Conservation (phyloP, 768 basidiomycete species). For the Leccinum sublutescens region DNA sequence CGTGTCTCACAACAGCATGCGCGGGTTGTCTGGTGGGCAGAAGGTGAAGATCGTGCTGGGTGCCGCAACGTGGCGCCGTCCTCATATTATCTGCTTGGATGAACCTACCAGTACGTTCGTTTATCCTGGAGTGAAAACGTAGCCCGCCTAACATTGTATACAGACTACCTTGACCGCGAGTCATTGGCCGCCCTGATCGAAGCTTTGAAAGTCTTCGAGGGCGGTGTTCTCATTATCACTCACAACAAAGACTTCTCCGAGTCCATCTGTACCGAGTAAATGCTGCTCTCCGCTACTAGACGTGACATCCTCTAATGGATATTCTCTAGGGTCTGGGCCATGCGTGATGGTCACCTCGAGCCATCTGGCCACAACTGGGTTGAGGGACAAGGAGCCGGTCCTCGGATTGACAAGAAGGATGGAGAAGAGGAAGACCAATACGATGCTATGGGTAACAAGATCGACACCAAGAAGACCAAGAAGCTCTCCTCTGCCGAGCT, state of each 20-base stretch:
- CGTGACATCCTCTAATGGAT: not conserved
- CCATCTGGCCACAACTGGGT: conserved; percentile 99
- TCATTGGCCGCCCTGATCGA: conserved; percentile 98
- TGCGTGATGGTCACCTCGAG: conserved; percentile 95
- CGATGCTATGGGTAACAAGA: conserved; percentile 99
- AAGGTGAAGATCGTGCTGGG: conserved; percentile 99
- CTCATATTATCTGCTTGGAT: conserved; percentile 95
- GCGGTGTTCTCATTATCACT: conserved; percentile 96
- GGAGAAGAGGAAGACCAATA: conserved; percentile 89
- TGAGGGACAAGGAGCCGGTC: conserved; percentile 94
- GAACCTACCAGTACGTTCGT: conserved; percentile 81
- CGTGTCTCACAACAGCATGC: conserved; percentile 98
- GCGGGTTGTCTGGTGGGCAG: conserved; percentile 97
- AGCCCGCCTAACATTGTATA: conserved; percentile 1
- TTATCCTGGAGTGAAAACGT: not conserved
- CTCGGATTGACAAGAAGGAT: conserved; percentile 91
- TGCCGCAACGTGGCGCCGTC: conserved; percentile 98
- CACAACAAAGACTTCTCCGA: conserved; percentile 99
- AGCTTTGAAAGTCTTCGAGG: conserved; percentile 96
- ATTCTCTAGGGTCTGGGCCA: conserved; percentile 81
- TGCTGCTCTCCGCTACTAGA: not conserved
- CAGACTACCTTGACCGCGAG: conserved; percentile 99
- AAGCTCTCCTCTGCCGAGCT: conserved; percentile 81
- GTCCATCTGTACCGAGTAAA: conserved; percentile 85
- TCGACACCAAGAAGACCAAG: conserved; percentile 81